phyloP scores from a whole-genome alignment of 495 filamentous ascomycete species.

The Thermothielavioides terrestris region DNA sequence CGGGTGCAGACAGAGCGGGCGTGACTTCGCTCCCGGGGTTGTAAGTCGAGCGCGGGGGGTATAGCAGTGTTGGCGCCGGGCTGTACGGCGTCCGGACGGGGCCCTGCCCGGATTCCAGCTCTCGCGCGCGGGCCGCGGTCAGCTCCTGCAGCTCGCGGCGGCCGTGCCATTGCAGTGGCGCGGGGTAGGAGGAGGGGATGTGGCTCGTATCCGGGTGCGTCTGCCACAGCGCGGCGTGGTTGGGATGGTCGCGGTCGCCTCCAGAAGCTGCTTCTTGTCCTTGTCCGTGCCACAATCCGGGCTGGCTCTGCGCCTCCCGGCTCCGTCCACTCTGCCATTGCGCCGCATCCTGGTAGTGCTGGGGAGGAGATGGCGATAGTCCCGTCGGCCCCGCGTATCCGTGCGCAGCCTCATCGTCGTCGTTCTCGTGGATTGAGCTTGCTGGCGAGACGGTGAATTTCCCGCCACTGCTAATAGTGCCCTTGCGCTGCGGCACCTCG shows the following conservation, averaged over 20 bases:
- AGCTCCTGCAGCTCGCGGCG: constrained; percentile 18
- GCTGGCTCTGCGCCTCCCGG: background rate
- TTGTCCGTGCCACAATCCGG: background rate
- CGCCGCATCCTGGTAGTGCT: background rate
- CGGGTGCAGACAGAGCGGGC: background rate
- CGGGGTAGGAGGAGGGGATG: background rate
- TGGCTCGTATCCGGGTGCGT: background rate
- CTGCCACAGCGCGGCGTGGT: background rate
- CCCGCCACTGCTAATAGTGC: constrained; percentile 9
- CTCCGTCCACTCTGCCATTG: background rate
- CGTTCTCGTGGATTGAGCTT: constrained; percentile 16
- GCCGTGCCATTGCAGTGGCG: constrained; percentile 8
- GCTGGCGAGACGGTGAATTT: constrained; percentile 17
- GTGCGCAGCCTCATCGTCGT: constrained; percentile 1
- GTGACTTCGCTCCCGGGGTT: constrained; percentile 3
- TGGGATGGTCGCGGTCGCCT: too few relatives aligned
- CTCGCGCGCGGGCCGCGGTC: constrained; percentile 13
- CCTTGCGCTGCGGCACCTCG: constrained; percentile 6
- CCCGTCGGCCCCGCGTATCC: background rate
- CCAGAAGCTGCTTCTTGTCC: too few relatives aligned
- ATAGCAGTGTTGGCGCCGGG: constrained; percentile 4
- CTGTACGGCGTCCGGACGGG: constrained; percentile 11
- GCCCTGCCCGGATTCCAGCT: background rate
- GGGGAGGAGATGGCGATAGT: background rate
- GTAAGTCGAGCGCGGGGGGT: background rate